A percentile compares a stretch with the other conserved stretches of the same genome.
phyloP scores from a whole-genome alignment of 441 rosid species.

The Pelargonium australe region DNA sequence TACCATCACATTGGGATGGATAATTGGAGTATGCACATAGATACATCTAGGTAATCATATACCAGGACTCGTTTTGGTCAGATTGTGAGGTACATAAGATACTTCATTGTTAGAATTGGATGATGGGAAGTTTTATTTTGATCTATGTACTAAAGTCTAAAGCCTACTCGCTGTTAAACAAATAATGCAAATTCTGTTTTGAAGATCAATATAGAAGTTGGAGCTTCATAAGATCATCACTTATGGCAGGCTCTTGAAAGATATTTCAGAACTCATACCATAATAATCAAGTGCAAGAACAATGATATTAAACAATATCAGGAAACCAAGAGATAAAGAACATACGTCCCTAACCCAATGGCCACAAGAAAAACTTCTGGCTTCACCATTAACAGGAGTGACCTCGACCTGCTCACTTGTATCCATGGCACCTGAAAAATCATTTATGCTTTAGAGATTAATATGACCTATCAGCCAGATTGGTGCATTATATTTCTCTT shows the following conservation, averaged over 20 bases:
- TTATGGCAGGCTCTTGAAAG: neutral
- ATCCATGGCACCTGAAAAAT: constrained; percentile 84
- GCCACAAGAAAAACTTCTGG: constrained; percentile 71
- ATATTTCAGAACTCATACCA: neutral
- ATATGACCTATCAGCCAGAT: neutral
- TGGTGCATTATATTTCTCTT: neutral
- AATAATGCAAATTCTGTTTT: neutral
- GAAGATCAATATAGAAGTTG: neutral
- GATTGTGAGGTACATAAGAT: neutral
- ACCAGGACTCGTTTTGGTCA: neutral
- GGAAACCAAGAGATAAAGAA: constrained; percentile 21
- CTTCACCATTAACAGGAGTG: constrained; percentile 65
- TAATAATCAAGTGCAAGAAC: neutral
- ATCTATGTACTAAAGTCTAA: neutral
- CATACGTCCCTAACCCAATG: constrained; percentile 74
- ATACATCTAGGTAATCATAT: neutral
- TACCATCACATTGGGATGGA: neutral
- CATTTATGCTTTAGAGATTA: constrained; percentile 19
- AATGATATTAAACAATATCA: constrained; percentile 1
- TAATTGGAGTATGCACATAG: neutral
- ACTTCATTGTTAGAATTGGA: neutral
- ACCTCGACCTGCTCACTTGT: constrained; percentile 89
- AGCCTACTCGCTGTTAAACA: neutral
- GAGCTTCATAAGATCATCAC: neutral
- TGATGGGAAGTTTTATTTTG: neutral